A percentile compares a stretch with the other conserved stretches of the same genome.
phyloP scores from a whole-genome alignment of 2,329 filamentous ascomycete species.

The Lasiodiplodia citricola region DNA sequence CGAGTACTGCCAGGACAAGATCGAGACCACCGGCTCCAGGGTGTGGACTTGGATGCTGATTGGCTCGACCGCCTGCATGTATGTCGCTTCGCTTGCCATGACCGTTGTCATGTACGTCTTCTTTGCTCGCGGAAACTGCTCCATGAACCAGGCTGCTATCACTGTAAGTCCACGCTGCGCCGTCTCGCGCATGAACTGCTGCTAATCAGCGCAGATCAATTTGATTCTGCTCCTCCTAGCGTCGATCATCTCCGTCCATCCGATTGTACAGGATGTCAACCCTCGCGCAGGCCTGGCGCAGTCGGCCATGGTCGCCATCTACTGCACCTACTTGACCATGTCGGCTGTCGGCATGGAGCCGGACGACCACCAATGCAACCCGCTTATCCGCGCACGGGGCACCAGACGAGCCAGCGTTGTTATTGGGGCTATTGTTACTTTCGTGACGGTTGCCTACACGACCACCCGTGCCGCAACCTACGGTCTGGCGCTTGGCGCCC shows the following conservation, averaged over 20 bases:
- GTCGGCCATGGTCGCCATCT: conserved; percentile 94
- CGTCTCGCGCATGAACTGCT: conserved; percentile 21
- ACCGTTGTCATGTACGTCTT: conserved; percentile 97
- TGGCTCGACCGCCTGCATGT: conserved; percentile 93
- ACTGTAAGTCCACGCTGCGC: conserved; percentile 58
- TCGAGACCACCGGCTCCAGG: conserved; percentile 84
- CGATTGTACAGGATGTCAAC: conserved; percentile 87
- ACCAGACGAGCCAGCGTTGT: conserved; percentile 90
- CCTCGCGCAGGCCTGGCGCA: conserved; percentile 94
- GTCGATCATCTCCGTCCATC: conserved; percentile 86
- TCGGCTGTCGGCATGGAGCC: conserved; percentile 99
- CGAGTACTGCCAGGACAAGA: conserved; percentile 92
- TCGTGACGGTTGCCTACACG: conserved; percentile 96
- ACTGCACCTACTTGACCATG: conserved; percentile 98
- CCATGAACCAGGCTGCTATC: conserved; percentile 97
- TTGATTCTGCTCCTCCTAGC: conserved; percentile 80
- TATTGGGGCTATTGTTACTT: conserved; percentile 91
- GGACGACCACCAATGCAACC: conserved; percentile 93
- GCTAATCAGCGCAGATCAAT: conserved; percentile 64
- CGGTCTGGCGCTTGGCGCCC: conserved; percentile 74
- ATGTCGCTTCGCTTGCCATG: conserved; percentile 87
- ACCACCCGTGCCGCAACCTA: conserved; percentile 96
- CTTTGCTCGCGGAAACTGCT: conserved; percentile 80
- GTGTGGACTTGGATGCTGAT: conserved; percentile 87
- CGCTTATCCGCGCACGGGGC: conserved; percentile 81